Evolutionary conservation across 1,139 yeast genomes (phyloP), one percentile per base, ranked within the genome.

Genomic region (Debaryomycetaceae sp.): DNA sequence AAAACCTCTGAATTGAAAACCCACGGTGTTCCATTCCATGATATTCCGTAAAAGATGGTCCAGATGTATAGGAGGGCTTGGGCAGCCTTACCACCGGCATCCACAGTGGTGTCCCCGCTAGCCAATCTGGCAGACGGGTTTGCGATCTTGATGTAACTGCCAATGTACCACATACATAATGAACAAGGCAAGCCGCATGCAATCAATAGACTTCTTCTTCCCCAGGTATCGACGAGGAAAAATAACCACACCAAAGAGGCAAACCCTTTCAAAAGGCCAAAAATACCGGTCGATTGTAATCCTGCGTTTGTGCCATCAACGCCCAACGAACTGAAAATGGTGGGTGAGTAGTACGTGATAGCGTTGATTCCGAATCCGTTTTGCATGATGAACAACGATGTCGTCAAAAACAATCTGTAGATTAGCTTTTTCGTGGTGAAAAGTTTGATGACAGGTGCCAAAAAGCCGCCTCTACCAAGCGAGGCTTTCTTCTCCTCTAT

Each of bases 251-350:
- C 46, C 17, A 76, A 58, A 5, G 79, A 66, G 1, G 76, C 66
- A 5, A 65, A 55, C 6, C 75, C 72, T 51, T 79, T 78, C 37
- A 76, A 63, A 31, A 79, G 63, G 35, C 85, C 82, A 58, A 80
- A 81, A 39, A 80, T 70, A 46, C 85, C 85, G 4, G 86, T 81
- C 11, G 83, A 75, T 39, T 78, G 65, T 39, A 81, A 65, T 1
- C 81, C 72, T 2, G 83, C 72, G 42, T 60, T 59, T 5, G 63
- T 46, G 1, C 68, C 68, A 39, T 45, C 53, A 2, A 66, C 58
- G 11, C 72, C 72, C 36, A 66, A 55, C 3, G 68, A 62, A 43
- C 61, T 58, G 49, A 67, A 62, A 38, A 67, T 62, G 0, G 67
- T 56, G 2, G 68, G 68, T 6, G 70, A 65, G 45, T 66, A 66